Evolutionary conservation across 2,329 filamentous ascomycete genomes (phyloP).

Genomic region (Rutstroemia sp.): DNA sequence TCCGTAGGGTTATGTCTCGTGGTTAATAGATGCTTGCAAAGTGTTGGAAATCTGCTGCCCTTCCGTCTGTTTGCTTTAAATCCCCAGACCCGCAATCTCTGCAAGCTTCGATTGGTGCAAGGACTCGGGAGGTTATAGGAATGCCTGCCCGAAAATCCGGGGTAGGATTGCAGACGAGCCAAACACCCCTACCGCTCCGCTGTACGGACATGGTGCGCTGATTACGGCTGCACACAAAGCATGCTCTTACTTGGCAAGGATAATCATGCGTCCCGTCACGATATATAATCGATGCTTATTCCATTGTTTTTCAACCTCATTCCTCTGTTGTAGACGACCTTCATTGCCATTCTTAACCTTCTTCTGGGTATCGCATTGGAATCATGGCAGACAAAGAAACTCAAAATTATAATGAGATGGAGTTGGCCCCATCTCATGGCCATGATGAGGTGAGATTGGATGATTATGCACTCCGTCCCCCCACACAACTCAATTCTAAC

Average conservation of each 20-base stretch:
- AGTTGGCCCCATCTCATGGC: not conserved
- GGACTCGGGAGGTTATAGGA: not conserved
- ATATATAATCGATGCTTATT: slow-evolving; percentile 4
- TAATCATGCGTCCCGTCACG: not conserved
- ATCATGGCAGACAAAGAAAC: slow-evolving; percentile 1
- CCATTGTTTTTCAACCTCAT: not conserved
- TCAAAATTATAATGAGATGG: not conserved
- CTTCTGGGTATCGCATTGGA: not conserved
- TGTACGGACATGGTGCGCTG: not conserved
- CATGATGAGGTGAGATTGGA: slow-evolving; percentile 11
- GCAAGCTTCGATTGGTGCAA: not conserved
- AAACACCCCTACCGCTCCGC: not conserved
- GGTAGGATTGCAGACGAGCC: not conserved
- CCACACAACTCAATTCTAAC: not conserved
- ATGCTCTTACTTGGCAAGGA: not conserved
- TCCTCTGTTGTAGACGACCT: not conserved
- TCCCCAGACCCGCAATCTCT: not conserved
- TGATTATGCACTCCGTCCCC: not conserved
- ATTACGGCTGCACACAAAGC: not conserved
- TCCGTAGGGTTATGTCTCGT: not conserved
- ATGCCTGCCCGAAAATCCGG: slow-evolving; percentile 8
- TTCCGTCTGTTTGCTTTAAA: not conserved
- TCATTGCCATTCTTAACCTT: not conserved
- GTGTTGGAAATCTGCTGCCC: not conserved
- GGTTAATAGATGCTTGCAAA: not conserved